These are phyloP conservation scores for Chaetomiaceae sp. DNA, from an alignment of 2,329 filamentous ascomycete species.

Conservation along the genomic window DNA sequence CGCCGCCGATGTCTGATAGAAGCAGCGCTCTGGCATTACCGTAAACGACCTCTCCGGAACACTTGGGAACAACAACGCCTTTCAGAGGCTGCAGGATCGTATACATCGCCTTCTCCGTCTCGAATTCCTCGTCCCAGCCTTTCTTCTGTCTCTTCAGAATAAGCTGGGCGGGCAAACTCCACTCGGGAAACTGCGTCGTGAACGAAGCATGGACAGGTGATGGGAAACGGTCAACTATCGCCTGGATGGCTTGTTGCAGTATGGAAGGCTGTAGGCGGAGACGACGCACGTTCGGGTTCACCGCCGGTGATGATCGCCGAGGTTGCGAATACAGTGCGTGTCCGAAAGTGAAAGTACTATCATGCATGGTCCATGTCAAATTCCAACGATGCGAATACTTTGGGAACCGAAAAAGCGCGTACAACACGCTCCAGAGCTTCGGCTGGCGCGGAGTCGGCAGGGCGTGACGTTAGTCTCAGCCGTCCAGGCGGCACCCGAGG, in stretches of 20 bases:
- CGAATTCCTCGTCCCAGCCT: slow-evolving; percentile 10
- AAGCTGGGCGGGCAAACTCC: not conserved
- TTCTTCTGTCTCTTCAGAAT: slow-evolving; percentile 3
- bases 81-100: not conserved
- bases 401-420: too few species aligned
- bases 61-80: not conserved
- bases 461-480: too few species aligned
- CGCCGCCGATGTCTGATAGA: slow-evolving; percentile 4
- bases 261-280: not conserved
- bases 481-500: too few species aligned
- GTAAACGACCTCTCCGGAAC: not conserved
- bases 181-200: not conserved
- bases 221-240: not conserved
- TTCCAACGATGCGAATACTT: too few species aligned
- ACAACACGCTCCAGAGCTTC: too few species aligned
- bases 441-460: too few species aligned
- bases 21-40: not conserved
- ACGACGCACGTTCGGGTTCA: not conserved
- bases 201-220: not conserved
- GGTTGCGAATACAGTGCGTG: not conserved
- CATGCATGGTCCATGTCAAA: too few species aligned
- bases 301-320: not conserved
- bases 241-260: not conserved
- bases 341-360: not conserved
- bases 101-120: slow-evolving; percentile 1